Percentiles rank a stretch among this genome's conserved stretches.
These are phyloP conservation scores for Didymella glomerata DNA, from an alignment of 2,329 filamentous ascomycete species.

Conservation along the genomic window DNA sequence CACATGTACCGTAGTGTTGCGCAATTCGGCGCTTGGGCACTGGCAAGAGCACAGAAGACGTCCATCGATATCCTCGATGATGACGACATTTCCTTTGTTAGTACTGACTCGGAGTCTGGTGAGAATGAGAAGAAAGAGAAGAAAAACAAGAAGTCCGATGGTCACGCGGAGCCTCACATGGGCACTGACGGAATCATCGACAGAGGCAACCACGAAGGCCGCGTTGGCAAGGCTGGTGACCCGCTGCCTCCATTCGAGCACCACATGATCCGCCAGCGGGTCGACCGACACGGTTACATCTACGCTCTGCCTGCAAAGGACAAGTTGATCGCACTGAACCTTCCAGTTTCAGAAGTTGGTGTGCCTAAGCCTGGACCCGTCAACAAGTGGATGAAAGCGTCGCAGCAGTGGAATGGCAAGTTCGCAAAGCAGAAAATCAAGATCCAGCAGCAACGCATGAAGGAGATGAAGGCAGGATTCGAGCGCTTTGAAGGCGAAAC, in stretches of 20 bases:
- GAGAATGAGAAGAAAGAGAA: slow-evolving; percentile 32
- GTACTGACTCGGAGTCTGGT: slow-evolving; percentile 57
- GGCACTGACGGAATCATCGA: slow-evolving; percentile 30
- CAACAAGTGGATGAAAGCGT: slow-evolving; percentile 81
- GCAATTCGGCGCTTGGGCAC: slow-evolving; percentile 91
- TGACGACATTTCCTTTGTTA: slow-evolving; percentile 78
- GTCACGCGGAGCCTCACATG: slow-evolving; percentile 29
- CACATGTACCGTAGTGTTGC: slow-evolving; percentile 93
- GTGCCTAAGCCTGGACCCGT: slow-evolving; percentile 82
- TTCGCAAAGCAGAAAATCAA: slow-evolving; percentile 74
- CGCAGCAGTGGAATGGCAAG: slow-evolving; percentile 74
- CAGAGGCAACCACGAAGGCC: slow-evolving; percentile 23
- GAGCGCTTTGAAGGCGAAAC: slow-evolving; percentile 74
- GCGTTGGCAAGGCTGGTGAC: slow-evolving; percentile 87
- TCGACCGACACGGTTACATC: slow-evolving; percentile 79
- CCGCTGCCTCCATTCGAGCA: slow-evolving; percentile 79
- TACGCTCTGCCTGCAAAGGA: slow-evolving; percentile 70
- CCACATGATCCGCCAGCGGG: slow-evolving; percentile 91
- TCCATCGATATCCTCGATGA: slow-evolving; percentile 84
- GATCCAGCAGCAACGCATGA: slow-evolving; percentile 76
- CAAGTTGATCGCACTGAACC: slow-evolving; percentile 71
- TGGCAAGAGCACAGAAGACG: slow-evolving; percentile 81
- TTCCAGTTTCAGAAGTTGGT: slow-evolving; percentile 73
- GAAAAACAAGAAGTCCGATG: slow-evolving; percentile 35
- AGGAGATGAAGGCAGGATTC: slow-evolving; percentile 76